These are phyloP conservation scores for Chaetomium strumarium DNA, from an alignment of 2,329 filamentous ascomycete species.

Conservation along the genomic window DNA sequence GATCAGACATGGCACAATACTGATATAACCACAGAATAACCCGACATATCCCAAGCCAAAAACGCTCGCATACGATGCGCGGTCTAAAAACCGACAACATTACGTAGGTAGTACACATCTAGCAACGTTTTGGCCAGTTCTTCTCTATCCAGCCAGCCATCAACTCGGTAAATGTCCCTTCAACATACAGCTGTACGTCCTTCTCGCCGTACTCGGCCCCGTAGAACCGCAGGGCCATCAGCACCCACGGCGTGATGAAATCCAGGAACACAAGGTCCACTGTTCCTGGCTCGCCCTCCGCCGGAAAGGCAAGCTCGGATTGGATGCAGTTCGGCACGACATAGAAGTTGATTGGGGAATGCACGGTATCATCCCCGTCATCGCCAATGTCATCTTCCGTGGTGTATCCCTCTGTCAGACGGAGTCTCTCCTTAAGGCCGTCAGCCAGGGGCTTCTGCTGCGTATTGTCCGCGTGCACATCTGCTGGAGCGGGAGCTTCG, in stretches of 20 bases:
- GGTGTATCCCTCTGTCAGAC: slow-evolving; percentile 68
- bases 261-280: slow-evolving; percentile 90
- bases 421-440: slow-evolving; percentile 31
- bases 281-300: slow-evolving; percentile 51
- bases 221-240: slow-evolving; percentile 63
- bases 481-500: slow-evolving; percentile 18
- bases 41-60: not conserved
- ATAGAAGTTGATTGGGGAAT: slow-evolving; percentile 69
- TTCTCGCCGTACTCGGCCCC: slow-evolving; percentile 45
- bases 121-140: slow-evolving; percentile 43
- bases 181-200: slow-evolving; percentile 47
- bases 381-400: slow-evolving; percentile 76
- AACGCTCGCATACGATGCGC: slow-evolving; percentile 21
- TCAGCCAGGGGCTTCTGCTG: slow-evolving; percentile 30
- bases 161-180: slow-evolving; percentile 50
- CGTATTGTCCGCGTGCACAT: slow-evolving; percentile 1
- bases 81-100: slow-evolving; percentile 19
- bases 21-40: no score
- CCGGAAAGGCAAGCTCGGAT: slow-evolving; percentile 57
- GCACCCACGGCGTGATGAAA: slow-evolving; percentile 78
- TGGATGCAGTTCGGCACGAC: slow-evolving; percentile 79
- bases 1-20: no score
- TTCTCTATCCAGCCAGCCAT: slow-evolving; percentile 52
- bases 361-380: slow-evolving; percentile 88
- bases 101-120: not conserved